Evolutionary conservation across 345 rosid species (phyloP).

Genomic region (Durio zibethinus): DNA sequence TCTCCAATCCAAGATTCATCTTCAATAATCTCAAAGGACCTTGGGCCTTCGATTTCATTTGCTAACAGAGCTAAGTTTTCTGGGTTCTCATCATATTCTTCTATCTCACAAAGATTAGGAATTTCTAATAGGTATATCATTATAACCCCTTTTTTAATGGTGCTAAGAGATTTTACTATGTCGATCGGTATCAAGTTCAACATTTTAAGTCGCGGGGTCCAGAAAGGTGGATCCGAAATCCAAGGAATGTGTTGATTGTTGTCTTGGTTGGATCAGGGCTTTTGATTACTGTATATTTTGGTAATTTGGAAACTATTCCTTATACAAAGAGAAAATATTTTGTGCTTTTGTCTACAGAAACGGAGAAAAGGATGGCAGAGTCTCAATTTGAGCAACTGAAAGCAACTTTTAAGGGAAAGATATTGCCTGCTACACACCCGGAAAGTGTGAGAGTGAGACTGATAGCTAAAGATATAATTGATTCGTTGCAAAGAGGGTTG

Average conservation of each 20-base stretch:
- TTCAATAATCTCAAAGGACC: slow-evolving; percentile 24
- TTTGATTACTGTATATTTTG: slow-evolving; percentile 53
- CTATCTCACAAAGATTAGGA: slow-evolving; percentile 28
- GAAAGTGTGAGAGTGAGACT: slow-evolving; percentile 69
- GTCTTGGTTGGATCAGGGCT: slow-evolving; percentile 56
- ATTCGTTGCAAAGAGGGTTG: slow-evolving; percentile 80
- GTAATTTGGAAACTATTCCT: slow-evolving; percentile 77
- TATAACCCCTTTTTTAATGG: slow-evolving; percentile 24
- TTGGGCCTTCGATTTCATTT: slow-evolving; percentile 27
- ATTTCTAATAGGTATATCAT: slow-evolving; percentile 18
- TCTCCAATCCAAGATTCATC: slow-evolving; percentile 31
- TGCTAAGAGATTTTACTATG: slow-evolving; percentile 62
- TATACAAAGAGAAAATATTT: slow-evolving; percentile 82
- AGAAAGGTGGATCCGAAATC: slow-evolving; percentile 62
- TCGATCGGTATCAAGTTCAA: slow-evolving; percentile 54
- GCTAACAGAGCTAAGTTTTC: slow-evolving; percentile 33
- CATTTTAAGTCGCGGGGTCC: slow-evolving; percentile 81
- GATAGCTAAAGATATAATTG: slow-evolving; percentile 67
- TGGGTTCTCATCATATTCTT: slow-evolving; percentile 32
- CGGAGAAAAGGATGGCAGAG: slow-evolving; percentile 73
- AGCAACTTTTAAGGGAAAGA: slow-evolving; percentile 54
- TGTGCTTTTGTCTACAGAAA: slow-evolving; percentile 58
- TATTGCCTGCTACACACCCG: slow-evolving; percentile 78
- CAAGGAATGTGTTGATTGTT: slow-evolving; percentile 44
- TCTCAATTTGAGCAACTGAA: slow-evolving; percentile 60